Conservation (phyloP, 2,329 filamentous ascomycete genomes). For the Cercospora sp. region DNA sequence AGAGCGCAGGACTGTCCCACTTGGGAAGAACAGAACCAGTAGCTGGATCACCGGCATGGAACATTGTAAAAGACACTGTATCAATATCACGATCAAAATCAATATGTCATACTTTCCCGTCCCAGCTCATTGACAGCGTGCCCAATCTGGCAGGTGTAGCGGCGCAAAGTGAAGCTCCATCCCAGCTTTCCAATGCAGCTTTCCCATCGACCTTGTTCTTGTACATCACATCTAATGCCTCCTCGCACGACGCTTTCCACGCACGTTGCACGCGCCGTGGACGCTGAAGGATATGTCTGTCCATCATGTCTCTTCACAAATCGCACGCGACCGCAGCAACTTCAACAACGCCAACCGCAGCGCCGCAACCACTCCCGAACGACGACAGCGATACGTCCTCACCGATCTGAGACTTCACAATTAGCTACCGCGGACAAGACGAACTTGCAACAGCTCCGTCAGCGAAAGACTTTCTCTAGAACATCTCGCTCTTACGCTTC, state of each 20-base stretch:
- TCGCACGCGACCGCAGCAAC: neutral
- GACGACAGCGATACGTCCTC: neutral
- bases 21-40: neutral
- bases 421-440: neutral
- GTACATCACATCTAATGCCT: slow-evolving; percentile 18
- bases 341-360: neutral
- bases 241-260: slow-evolving; percentile 18
- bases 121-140: neutral
- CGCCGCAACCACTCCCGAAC: neutral
- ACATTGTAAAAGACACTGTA: neutral
- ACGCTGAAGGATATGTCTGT: slow-evolving; percentile 26
- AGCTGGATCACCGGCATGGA: neutral
- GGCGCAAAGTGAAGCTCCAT: slow-evolving; percentile 1
- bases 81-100: neutral
- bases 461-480: accelerated
- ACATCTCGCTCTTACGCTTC: slow-evolving; percentile 15
- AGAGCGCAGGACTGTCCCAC: neutral
- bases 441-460: neutral
- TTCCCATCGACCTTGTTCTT: neutral
- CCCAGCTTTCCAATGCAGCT: slow-evolving; percentile 1
- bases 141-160: slow-evolving; percentile 3
- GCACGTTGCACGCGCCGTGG: slow-evolving; percentile 8
- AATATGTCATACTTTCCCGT: neutral
- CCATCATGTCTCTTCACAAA: slow-evolving; percentile 26
- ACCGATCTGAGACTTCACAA: neutral